Conservation (phyloP, 345 rosid genomes). For the Tarenaya hassleriana region DNA sequence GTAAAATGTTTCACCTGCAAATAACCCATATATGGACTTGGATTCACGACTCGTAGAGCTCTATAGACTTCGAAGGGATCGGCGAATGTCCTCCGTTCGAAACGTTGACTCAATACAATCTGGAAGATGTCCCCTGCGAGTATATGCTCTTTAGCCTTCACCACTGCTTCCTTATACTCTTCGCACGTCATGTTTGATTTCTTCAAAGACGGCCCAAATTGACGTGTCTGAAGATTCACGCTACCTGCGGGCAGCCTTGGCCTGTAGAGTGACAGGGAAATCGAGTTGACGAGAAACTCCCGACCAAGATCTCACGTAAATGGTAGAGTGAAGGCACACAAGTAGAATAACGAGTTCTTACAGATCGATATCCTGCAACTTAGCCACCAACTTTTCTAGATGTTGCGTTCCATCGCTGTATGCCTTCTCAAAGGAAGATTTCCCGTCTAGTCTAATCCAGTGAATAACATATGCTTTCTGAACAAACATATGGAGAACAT, state of each 20-base stretch:
- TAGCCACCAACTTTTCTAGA: slow-evolving; percentile 35
- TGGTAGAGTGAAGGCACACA: neutral
- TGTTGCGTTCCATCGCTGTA: slow-evolving; percentile 39
- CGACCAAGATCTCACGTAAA: neutral
- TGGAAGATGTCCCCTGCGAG: slow-evolving; percentile 87
- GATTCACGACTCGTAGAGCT: slow-evolving; percentile 82
- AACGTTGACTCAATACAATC: slow-evolving; percentile 79
- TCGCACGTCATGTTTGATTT: slow-evolving; percentile 65
- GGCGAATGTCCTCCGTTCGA: slow-evolving; percentile 81
- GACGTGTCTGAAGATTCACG: slow-evolving; percentile 46
- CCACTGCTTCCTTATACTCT: slow-evolving; percentile 58
- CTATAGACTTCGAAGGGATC: slow-evolving; percentile 88
- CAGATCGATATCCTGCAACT: slow-evolving; percentile 33
- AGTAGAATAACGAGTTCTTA: too few relatives aligned
- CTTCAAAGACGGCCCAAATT: slow-evolving; percentile 51
- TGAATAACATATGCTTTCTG: slow-evolving; percentile 48
- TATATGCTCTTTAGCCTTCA: slow-evolving; percentile 77
- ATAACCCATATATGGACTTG: slow-evolving; percentile 91
- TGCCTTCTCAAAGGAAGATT: slow-evolving; percentile 41
- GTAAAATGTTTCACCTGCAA: slow-evolving; percentile 43
- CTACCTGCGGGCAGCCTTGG: slow-evolving; percentile 52
- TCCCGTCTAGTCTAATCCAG: slow-evolving; percentile 42
- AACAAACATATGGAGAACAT: neutral
- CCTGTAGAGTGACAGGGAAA: slow-evolving; percentile 26
- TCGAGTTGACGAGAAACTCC: neutral